Conservation (phyloP, 768 basidiomycete genomes). For the Suillus occidentalis region DNA sequence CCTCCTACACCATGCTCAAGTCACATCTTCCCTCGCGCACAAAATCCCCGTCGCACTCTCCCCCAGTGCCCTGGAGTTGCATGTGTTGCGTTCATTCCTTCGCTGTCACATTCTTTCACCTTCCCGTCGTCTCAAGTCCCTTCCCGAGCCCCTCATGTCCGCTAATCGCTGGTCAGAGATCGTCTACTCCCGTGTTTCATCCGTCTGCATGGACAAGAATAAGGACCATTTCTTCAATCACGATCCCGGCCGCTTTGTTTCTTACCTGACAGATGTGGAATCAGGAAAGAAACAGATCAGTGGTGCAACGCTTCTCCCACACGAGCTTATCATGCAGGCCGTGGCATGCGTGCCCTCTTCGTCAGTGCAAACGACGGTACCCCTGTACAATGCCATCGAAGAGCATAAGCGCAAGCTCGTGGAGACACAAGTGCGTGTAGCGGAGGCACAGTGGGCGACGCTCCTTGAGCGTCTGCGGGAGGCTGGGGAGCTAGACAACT, state of each 20-base stretch:
- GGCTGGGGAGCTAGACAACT: slow-evolving; percentile 56
- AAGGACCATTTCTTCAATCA: slow-evolving; percentile 53
- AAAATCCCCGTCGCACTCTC: slow-evolving; percentile 22
- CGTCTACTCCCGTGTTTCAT: slow-evolving; percentile 56
- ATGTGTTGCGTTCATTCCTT: slow-evolving; percentile 54
- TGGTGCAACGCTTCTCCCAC: slow-evolving; percentile 68
- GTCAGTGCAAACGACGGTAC: background rate
- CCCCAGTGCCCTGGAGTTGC: slow-evolving; percentile 35
- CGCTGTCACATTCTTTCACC: slow-evolving; percentile 60
- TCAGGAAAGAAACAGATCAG: slow-evolving; percentile 54
- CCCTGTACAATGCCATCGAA: slow-evolving; percentile 14
- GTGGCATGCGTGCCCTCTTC: background rate
- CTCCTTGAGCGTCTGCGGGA: slow-evolving; percentile 54
- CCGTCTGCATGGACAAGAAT: slow-evolving; percentile 62
- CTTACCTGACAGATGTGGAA: slow-evolving; percentile 58
- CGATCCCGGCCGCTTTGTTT: slow-evolving; percentile 57
- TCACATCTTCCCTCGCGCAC: slow-evolving; percentile 12
- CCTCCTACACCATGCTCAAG: slow-evolving; percentile 45
- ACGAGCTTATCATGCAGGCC: slow-evolving; percentile 52
- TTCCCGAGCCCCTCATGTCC: slow-evolving; percentile 66
- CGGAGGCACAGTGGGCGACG: slow-evolving; percentile 68
- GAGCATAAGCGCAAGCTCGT: slow-evolving; percentile 32
- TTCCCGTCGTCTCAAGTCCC: slow-evolving; percentile 43
- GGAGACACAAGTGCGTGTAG: slow-evolving; percentile 41
- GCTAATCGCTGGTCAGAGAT: slow-evolving; percentile 58